Evolutionary conservation across 2,329 filamentous ascomycete genomes (phyloP), one percentile per base, ranked within the genome.

Genomic region (Xylariaceae sp.): DNA sequence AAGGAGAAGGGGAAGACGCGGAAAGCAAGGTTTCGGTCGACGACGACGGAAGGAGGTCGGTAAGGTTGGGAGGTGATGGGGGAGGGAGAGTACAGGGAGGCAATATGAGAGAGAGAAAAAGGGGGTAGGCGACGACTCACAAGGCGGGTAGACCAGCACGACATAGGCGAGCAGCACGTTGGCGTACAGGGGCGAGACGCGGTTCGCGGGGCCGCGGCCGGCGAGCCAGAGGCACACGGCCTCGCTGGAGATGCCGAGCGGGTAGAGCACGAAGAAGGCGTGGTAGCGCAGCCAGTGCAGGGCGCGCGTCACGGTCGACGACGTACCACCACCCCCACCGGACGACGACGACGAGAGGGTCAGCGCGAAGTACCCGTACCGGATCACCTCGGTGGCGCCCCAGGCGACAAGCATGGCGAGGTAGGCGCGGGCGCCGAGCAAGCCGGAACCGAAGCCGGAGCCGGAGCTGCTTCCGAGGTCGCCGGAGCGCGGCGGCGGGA

Each of bases 211-310:
- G 2, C 83, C 79, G 10, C 61, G 68, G 31, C 82, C 72, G 1
- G 85, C 79, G 36, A 71, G 67, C 55, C 78, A 86, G 33, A 96
- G 79, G 51, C 95, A 71, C 60, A 73, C 77, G 51, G 83, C 85
- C 70, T 98, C 92, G 63, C 84, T 92, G 25, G 74, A 69, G 53
- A 96, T 95, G 26, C 92, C 92, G 39, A 96, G 58, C 1, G 92
- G 92, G 62, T 98, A 98, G 15, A 98, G 74, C 23, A 95, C 65
- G 51, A 86, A 87, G 63, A 98, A 98, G 6, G 85, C 88, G 59
- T 93, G 94, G 63, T 95, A 89, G 49, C 88, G 72, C 60, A 93
- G 65, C 83, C 87, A 94, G 23, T 77, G 77, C 55, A 94, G 71
- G 39, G 70, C 65, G 1, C 51, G 56, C n/a, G n/a, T n/a, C n/a